Percentiles rank a stretch among this genome's conserved stretches.
These are phyloP conservation scores for Elsinoe arachidis DNA, from an alignment of 2,329 filamentous ascomycete genomes.

Conservation along the genomic window DNA sequence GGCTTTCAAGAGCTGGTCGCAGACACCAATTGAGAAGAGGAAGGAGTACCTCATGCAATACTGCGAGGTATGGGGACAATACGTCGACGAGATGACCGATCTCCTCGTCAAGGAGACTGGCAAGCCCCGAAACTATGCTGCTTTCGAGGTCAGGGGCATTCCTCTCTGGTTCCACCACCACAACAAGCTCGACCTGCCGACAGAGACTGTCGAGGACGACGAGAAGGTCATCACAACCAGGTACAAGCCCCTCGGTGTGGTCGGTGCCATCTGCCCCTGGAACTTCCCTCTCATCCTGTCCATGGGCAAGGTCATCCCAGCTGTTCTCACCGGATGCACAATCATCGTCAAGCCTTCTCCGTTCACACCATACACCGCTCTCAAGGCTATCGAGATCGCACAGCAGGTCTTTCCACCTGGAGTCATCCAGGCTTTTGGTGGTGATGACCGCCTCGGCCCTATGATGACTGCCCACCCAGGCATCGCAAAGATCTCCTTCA, in stretches of 20 bases:
- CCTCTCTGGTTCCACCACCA: slow-evolving; percentile 32
- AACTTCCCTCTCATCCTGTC: slow-evolving; percentile 48
- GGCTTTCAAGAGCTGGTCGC: slow-evolving; percentile 30
- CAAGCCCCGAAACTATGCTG: slow-evolving; percentile 36
- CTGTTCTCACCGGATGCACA: slow-evolving; percentile 43
- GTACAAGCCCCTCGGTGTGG: slow-evolving; percentile 41
- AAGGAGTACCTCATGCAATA: slow-evolving; percentile 29
- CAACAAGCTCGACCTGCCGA: slow-evolving; percentile 27
- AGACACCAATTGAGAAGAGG: slow-evolving; percentile 27
- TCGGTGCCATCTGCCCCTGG: slow-evolving; percentile 39
- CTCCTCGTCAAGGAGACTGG: slow-evolving; percentile 31
- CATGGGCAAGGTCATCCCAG: slow-evolving; percentile 48
- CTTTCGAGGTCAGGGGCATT: slow-evolving; percentile 32
- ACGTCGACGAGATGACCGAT: slow-evolving; percentile 29
- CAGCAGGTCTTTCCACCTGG: slow-evolving; percentile 52
- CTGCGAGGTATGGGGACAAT: slow-evolving; percentile 25
- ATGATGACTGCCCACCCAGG: slow-evolving; percentile 51
- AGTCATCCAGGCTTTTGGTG: slow-evolving; percentile 53
- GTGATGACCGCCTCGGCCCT: slow-evolving; percentile 52
- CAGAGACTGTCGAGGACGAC: slow-evolving; percentile 37
- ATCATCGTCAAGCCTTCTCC: slow-evolving; percentile 36
- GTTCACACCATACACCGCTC: slow-evolving; percentile 48
- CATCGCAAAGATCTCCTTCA: slow-evolving; percentile 56
- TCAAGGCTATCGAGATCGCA: slow-evolving; percentile 54
- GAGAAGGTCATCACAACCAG: slow-evolving; percentile 40